Evolutionary conservation across 1,284 basidiomycete genomes (phyloP).

Genomic region (Trichosporon sp.): DNA sequence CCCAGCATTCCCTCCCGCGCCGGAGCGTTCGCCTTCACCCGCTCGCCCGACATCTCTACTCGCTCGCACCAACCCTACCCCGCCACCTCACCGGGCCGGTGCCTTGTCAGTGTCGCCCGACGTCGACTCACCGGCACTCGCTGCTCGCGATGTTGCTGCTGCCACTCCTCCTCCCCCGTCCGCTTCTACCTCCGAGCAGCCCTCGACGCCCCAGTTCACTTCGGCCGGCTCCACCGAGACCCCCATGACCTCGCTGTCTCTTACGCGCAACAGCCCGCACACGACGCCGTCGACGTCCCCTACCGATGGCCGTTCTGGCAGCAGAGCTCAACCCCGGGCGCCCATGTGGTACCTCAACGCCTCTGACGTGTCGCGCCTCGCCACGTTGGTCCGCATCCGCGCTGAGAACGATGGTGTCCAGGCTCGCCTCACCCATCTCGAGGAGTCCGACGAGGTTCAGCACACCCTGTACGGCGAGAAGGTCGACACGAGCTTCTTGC

Average conservation of each 20-base stretch:
- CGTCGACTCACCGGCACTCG: not conserved
- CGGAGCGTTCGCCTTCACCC: constrained; percentile 13
- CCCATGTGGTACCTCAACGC: constrained; percentile 49
- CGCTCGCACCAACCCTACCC: constrained; percentile 15
- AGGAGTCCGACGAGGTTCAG: constrained; percentile 60
- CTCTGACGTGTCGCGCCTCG: constrained; percentile 43
- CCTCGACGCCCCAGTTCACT: not conserved
- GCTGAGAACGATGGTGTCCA: constrained; percentile 24
- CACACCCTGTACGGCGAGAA: constrained; percentile 64
- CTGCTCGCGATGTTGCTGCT: not conserved
- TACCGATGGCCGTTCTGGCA: not conserved
- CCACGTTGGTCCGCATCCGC: constrained; percentile 32
- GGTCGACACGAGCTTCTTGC: constrained; percentile 57
- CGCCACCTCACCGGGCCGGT: constrained; percentile 13
- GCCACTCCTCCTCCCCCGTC: not conserved
- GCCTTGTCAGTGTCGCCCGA: constrained; percentile 1
- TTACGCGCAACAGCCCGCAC: not conserved
- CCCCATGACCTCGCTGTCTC: not conserved
- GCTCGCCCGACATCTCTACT: not conserved
- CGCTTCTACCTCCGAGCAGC: not conserved
- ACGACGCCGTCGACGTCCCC: constrained; percentile 1
- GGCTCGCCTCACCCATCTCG: constrained; percentile 16
- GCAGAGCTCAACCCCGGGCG: not conserved
- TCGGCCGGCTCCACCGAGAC: constrained; percentile 4
- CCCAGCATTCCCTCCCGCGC: constrained; percentile 4